Evolutionary conservation across 225 moss, liverwort and hornwort genomes (phyloP).

Genomic region (Thuidium tamariscinum): DNA sequence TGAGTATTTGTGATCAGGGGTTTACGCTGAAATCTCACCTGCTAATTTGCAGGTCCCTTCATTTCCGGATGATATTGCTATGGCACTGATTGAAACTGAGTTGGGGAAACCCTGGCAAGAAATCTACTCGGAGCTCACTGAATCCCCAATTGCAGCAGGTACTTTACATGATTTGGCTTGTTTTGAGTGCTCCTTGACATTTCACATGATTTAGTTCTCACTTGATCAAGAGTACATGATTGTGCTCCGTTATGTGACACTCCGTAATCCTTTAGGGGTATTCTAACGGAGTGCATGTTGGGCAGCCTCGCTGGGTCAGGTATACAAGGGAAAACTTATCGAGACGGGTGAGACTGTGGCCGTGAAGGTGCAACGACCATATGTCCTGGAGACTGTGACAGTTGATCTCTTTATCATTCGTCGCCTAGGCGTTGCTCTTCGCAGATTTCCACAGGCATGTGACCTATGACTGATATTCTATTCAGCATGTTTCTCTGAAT

Average conservation of each 20-base stretch:
- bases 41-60: conserved; percentile 69
- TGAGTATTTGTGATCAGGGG: background rate
- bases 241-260: background rate
- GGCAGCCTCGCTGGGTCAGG: conserved; percentile 93
- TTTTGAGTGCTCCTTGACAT: background rate
- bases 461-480: background rate
- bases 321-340: conserved; percentile 83
- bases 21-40: background rate
- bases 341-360: conserved; percentile 90
- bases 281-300: conserved; percentile 5
- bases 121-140: conserved; percentile 76
- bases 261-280: background rate
- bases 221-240: background rate
- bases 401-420: conserved; percentile 95
- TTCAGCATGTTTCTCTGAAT: background rate
- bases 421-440: conserved; percentile 66
- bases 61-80: conserved; percentile 79
- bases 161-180: background rate
- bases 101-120: conserved; percentile 89
- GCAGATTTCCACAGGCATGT: conserved; percentile 94
- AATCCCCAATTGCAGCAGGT: conserved; percentile 98
- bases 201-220: background rate
- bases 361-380: conserved; percentile 96
- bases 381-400: conserved; percentile 92
- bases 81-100: conserved; percentile 82